phyloP scores from a whole-genome alignment of 1,139 yeast genomes.

The Diutina neorugosa region DNA sequence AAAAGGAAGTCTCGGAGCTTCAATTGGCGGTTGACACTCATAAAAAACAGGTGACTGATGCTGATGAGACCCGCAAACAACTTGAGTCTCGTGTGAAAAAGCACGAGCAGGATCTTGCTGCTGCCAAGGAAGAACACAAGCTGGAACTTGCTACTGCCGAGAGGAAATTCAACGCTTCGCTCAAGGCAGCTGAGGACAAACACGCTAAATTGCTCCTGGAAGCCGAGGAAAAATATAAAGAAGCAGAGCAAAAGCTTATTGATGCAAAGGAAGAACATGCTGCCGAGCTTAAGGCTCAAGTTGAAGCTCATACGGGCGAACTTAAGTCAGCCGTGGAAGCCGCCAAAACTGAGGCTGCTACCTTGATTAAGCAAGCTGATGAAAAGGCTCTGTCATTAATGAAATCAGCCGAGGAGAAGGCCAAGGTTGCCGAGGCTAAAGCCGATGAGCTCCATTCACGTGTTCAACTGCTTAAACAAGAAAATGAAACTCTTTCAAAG shows the following conservation, averaged over 20 bases:
- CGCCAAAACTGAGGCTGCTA: conserved; percentile 4
- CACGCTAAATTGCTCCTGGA: not conserved
- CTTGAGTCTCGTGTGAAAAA: not conserved
- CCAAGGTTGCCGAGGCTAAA: not conserved
- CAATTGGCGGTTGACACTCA: not conserved
- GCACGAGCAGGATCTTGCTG: not conserved
- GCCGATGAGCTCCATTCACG: not conserved
- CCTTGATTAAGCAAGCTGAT: not conserved
- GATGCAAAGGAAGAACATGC: conserved; percentile 4
- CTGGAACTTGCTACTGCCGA: not conserved
- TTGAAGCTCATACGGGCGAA: not conserved
- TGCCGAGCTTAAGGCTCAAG: not conserved
- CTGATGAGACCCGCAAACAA: not conserved
- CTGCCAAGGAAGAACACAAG: not conserved
- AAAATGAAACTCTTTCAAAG: not conserved
- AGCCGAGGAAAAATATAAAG: not conserved
- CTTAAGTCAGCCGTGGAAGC: not conserved
- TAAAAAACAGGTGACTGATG: not conserved
- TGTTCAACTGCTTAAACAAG: not conserved
- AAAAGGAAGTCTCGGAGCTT: not conserved
- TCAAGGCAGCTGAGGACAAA: not conserved
- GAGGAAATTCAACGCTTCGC: not conserved
- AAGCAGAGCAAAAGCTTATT: not conserved
- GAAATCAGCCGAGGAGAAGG: not conserved
- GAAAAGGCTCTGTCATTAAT: not conserved